Evolutionary conservation across 2,329 filamentous ascomycete genomes (phyloP).

Genomic region (Ophiostoma populinum): DNA sequence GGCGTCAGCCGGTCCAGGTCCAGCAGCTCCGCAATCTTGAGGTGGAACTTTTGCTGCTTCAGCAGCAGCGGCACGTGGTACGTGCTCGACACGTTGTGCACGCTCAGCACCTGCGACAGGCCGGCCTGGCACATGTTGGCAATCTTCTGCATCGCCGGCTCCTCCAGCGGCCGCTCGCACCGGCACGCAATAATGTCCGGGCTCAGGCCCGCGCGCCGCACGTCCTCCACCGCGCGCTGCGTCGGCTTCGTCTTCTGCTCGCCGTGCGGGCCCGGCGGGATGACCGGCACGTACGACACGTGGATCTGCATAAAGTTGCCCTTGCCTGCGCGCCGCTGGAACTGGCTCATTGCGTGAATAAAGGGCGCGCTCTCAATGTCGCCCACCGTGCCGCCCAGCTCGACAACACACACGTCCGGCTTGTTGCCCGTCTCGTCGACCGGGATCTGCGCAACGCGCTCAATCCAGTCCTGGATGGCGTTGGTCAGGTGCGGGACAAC

Average conservation of each 20-base stretch:
- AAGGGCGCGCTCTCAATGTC: constrained; percentile 83
- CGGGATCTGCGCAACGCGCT: constrained; percentile 66
- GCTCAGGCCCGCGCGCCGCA: constrained; percentile 61
- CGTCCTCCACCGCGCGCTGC: constrained; percentile 71
- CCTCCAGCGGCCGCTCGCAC: constrained; percentile 60
- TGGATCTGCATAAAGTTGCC: constrained; percentile 79
- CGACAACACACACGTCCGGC: constrained; percentile 85
- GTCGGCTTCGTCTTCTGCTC: constrained; percentile 97
- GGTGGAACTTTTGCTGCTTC: constrained; percentile 58
- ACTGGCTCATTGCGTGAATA: constrained; percentile 68
- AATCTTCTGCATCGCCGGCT: constrained; percentile 67
- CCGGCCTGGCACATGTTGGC: constrained; percentile 81
- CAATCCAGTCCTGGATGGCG: constrained; percentile 84
- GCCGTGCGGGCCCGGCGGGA: constrained; percentile 20
- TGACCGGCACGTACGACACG: constrained; percentile 71
- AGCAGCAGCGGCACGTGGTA: constrained; percentile 94
- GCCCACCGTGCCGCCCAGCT: constrained; percentile 44
- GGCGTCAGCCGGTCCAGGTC: constrained; percentile 41
- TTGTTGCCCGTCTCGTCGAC: constrained; percentile 69
- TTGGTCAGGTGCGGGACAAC: constrained; percentile 76
- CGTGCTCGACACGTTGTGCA: constrained; percentile 74
- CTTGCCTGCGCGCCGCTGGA: constrained; percentile 53
- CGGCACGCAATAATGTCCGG: constrained; percentile 83
- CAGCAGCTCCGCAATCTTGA: constrained; percentile 30
- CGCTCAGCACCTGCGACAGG: constrained; percentile 68